Evolutionary conservation across 2,329 filamentous ascomycete species (phyloP), one percentile per base, ranked within the genome.

Genomic region (Colletotrichum limetticola): DNA sequence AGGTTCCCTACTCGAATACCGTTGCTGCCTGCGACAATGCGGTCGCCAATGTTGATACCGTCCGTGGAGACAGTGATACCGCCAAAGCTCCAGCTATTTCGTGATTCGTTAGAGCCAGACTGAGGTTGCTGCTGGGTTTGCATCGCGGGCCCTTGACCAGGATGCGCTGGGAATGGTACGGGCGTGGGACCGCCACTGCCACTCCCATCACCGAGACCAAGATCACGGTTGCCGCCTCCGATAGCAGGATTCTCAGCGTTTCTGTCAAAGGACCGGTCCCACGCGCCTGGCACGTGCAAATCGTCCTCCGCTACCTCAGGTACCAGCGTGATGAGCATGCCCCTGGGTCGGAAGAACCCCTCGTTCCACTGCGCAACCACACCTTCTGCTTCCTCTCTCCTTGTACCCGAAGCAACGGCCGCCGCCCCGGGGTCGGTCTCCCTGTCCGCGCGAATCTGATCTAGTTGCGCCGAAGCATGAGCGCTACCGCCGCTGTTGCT

Each of bases 331-430:
- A 91, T 82, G 2, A 76, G 79, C 11, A 91, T 79, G 16, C 86
- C 86, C 12, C 89, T 82, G 2, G 86, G 87, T 1, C 76, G 79
- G 71, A 91, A 91, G 79, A 91, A 91, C 4, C 85, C 84, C 3
- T 84, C 82, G 75, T 91, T 91, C 89, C 89, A 91, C 75, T 90
- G 86, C 58, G 81, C 77, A 1, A 89, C 81, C 0, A 85, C 86
- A 1, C 80, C 79, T n/a, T 68, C 71, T 16, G 69, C 68, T 6
- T 72, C 71, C 28, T 74, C 62, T 11, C 63, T 59, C 52, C 68
- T 63, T 14, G 42, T 12, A 4, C 70, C 49, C 16, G 19, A 59
- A 3, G 14, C 46, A 26, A 61, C 71, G 2, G 32, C 67, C 12
- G 66, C 66, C 6, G 65, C 70, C 16, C 71, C n/a, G 14, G 87